Percentiles rank a stretch among this genome's conserved stretches.
Evolutionary conservation across 495 filamentous ascomycete genomes (phyloP).

Genomic region (Penicillium malachiteum): DNA sequence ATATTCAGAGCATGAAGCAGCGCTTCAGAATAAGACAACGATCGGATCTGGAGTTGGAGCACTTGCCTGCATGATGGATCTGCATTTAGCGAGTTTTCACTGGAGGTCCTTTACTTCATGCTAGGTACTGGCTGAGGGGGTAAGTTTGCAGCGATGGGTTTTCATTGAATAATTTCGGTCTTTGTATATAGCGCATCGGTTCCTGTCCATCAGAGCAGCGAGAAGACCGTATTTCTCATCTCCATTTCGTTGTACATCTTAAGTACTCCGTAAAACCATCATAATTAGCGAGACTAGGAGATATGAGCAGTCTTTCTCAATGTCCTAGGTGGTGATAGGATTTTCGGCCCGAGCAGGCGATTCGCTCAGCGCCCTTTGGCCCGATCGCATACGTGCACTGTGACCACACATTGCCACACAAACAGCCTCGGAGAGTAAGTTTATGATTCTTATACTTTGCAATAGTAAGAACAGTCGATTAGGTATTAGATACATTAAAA

Average conservation of each 20-base stretch:
- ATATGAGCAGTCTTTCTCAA: conserved; percentile 8
- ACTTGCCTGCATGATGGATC: background rate
- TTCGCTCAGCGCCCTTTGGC: no score
- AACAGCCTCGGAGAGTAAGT: no score
- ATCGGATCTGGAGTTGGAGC: background rate
- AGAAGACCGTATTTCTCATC: conserved; percentile 13
- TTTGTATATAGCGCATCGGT: conserved; percentile 14
- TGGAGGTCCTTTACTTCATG: background rate
- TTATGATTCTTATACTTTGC: no score
- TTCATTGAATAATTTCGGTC: background rate
- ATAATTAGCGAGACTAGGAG: conserved; percentile 19
- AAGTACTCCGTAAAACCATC: conserved; percentile 16
- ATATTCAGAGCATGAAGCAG: background rate
- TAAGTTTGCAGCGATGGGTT: background rate
- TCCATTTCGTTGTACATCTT: no score
- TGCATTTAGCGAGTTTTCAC: background rate
- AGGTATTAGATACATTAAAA: no score
- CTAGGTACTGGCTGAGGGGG: no score
- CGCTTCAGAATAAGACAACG: background rate
- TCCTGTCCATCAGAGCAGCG: conserved; percentile 7
- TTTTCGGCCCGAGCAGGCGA: no score
- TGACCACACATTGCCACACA: no score
- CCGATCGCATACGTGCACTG: no score
- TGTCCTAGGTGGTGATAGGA: no score
- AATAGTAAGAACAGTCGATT: no score